Conservation (phyloP, 2,329 filamentous ascomycete genomes). For the Colletotrichum orbiculare region DNA sequence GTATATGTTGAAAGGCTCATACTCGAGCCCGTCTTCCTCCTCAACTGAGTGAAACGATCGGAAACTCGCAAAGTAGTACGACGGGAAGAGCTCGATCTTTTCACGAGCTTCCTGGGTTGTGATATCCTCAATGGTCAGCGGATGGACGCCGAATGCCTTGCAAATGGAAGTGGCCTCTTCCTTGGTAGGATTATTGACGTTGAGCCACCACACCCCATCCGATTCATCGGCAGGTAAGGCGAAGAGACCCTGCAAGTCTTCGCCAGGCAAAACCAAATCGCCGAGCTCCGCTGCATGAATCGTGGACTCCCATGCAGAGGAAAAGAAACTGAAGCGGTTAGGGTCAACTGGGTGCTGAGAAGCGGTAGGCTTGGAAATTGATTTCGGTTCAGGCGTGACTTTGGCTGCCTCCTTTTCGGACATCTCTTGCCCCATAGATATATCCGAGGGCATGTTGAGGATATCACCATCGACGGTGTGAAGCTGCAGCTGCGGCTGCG, state of each 20-base stretch:
- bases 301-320: constrained; percentile 91
- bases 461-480: constrained; percentile 68
- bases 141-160: constrained; percentile 95
- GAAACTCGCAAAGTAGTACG: constrained; percentile 99
- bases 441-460: constrained; percentile 62
- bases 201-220: constrained; percentile 98
- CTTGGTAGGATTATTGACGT: constrained; percentile 89
- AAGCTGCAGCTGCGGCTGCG: constrained; percentile 49
- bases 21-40: constrained; percentile 83
- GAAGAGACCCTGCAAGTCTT: constrained; percentile 90
- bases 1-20: constrained; percentile 96
- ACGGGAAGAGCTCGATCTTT: constrained; percentile 97
- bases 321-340: constrained; percentile 96
- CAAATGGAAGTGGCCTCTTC: constrained; percentile 90
- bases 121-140: constrained; percentile 96
- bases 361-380: constrained; percentile 39
- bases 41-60: constrained; percentile 86
- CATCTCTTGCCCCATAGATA: constrained; percentile 47
- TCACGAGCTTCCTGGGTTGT: constrained; percentile 94
- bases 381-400: constrained; percentile 42
- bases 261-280: constrained; percentile 88
- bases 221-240: constrained; percentile 69
- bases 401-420: constrained; percentile 60
- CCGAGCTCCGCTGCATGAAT: constrained; percentile 91
- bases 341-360: constrained; percentile 62